These are phyloP conservation scores for Annulohypoxylon bovei DNA, from an alignment of 495 filamentous ascomycete genomes.

Conservation along the genomic window DNA sequence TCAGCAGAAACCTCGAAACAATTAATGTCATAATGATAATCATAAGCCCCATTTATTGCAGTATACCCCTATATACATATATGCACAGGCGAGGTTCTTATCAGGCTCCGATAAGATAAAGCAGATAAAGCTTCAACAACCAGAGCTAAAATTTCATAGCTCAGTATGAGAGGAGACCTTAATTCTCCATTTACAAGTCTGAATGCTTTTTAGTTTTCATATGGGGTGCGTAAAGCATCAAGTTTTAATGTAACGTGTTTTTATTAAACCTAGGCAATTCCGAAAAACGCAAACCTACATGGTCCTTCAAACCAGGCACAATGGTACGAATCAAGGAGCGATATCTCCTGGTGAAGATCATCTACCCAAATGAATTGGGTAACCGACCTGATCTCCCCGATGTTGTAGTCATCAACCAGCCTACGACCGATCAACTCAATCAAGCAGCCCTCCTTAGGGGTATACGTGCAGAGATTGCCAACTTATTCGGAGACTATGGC, in stretches of 20 bases:
- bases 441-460: slow-evolving; percentile 69
- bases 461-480: slow-evolving; percentile 72
- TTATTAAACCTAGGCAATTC: background rate
- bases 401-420: slow-evolving; percentile 76
- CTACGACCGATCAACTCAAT: slow-evolving; percentile 74
- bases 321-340: slow-evolving; percentile 98
- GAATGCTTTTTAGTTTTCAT: background rate
- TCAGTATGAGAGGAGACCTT: background rate
- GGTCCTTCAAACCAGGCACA: slow-evolving; percentile 20
- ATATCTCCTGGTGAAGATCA: slow-evolving; percentile 90
- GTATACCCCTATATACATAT: background rate
- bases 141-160: slow-evolving; percentile 19
- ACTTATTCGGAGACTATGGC: slow-evolving; percentile 92
- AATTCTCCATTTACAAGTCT: background rate
- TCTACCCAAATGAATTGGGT: slow-evolving; percentile 74
- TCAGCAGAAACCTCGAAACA: too few species aligned
- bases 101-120: slow-evolving; percentile 39
- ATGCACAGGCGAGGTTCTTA: background rate
- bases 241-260: background rate
- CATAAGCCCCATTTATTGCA: background rate
- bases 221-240: background rate
- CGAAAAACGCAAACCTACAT: background rate
- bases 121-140: slow-evolving; percentile 40
- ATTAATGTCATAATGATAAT: background rate
- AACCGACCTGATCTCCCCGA: slow-evolving; percentile 57